Percentiles rank a stretch among this genome's conserved stretches.
Evolutionary conservation across 768 basidiomycete species (phyloP).

Genomic region (Paxillus ammoniavirescens): DNA sequence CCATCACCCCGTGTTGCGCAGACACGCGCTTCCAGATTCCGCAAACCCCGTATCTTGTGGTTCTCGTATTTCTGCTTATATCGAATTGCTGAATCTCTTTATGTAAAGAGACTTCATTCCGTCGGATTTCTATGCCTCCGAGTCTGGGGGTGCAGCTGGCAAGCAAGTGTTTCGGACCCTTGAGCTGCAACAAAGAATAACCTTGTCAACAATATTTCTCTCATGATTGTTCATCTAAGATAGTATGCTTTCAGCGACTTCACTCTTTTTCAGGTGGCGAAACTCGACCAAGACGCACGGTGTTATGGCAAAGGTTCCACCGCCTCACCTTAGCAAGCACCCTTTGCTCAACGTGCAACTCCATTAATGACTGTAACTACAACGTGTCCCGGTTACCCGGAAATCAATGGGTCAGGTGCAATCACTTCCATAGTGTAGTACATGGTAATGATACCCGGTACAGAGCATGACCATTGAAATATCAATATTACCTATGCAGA

Average conservation of each 20-base stretch:
- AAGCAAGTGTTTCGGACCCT: constrained; percentile 62
- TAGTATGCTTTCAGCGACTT: constrained; percentile 68
- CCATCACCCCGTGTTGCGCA: constrained; percentile 56
- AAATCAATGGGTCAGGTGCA: constrained; percentile 52
- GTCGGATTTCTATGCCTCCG: constrained; percentile 31
- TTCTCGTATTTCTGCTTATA: background rate
- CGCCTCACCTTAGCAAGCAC: background rate
- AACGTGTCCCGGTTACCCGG: constrained; percentile 44
- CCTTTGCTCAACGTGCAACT: constrained; percentile 44
- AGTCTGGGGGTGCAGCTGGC: constrained; percentile 53
- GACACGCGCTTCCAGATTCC: constrained; percentile 53
- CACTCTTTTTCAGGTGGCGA: constrained; percentile 62
- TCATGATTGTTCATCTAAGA: background rate
- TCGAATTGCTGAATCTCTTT: background rate
- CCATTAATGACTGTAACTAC: constrained; percentile 58
- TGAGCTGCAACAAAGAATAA: constrained; percentile 39
- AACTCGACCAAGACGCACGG: constrained; percentile 47
- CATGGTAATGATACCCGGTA: background rate
- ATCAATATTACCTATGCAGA: constrained; percentile 52
- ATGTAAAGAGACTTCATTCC: constrained; percentile 33
- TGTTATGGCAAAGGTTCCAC: constrained; percentile 47
- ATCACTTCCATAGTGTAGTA: background rate
- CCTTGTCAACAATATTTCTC: background rate
- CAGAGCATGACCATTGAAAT: constrained; percentile 57
- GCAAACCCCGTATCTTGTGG: constrained; percentile 53